These are phyloP conservation scores for Datura wrightii DNA, from an alignment of 257 asterid species.

Conservation along the genomic window DNA sequence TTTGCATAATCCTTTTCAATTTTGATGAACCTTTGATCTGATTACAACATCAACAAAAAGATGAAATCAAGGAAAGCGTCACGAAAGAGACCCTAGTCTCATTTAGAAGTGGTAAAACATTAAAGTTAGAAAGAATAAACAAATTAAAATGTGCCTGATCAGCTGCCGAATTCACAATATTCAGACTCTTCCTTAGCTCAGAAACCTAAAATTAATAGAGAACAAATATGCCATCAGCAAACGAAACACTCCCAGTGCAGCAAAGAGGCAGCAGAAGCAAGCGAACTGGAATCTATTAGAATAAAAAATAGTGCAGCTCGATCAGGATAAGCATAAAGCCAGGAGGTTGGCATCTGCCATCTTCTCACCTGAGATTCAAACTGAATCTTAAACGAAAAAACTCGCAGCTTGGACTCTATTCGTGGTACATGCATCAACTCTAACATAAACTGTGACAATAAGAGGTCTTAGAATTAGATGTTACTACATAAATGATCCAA, in stretches of 20 bases:
- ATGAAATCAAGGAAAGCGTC: constrained; percentile 29
- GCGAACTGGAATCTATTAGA: not conserved
- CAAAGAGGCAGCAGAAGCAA: constrained; percentile 29
- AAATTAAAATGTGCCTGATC: constrained; percentile 72
- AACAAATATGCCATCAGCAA: constrained; percentile 24
- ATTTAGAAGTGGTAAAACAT: constrained; percentile 14
- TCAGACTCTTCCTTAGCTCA: constrained; percentile 79
- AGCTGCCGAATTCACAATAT: constrained; percentile 76
- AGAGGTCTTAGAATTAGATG: constrained; percentile 1
- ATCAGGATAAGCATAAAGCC: not conserved
- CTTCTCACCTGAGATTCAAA: constrained; percentile 75
- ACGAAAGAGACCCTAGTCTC: constrained; percentile 33
- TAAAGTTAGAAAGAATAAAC: constrained; percentile 33
- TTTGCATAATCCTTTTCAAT: constrained; percentile 91
- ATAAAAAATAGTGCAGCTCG: not conserved
- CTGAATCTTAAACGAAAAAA: constrained; percentile 87
- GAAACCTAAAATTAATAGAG: constrained; percentile 61
- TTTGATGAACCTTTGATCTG: constrained; percentile 89
- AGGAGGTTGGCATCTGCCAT: constrained; percentile 27
- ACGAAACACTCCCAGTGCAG: not conserved
- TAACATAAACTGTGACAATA: constrained; percentile 72
- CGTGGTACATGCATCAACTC: constrained; percentile 98
- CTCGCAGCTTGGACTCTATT: constrained; percentile 80
- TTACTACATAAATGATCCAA: not conserved
- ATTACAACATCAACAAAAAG: constrained; percentile 42